Conservation (phyloP, 176 grass and related monocot species). For the Oryza nivara region DNA sequence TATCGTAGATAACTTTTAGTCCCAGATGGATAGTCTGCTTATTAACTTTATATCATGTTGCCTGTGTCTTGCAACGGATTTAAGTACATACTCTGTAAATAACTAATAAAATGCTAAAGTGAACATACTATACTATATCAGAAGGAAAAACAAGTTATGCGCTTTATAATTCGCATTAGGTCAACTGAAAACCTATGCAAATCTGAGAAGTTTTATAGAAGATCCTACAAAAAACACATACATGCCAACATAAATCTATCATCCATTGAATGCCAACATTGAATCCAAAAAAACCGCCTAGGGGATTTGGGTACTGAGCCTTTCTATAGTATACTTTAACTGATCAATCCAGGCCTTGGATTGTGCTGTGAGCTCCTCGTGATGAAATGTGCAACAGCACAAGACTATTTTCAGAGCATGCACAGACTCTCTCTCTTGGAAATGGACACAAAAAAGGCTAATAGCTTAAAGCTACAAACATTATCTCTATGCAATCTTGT, state of each 20-base stretch:
- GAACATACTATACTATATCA: background rate
- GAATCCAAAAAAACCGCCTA: background rate
- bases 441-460: background rate
- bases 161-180: background rate
- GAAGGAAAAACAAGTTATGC: background rate
- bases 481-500: slow-evolving; percentile 33
- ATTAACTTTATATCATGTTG: background rate
- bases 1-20: background rate
- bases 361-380: background rate
- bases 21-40: too few species aligned
- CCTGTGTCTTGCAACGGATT: background rate
- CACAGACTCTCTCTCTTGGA: background rate
- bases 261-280: background rate
- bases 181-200: background rate
- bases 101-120: background rate
- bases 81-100: background rate
- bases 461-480: slow-evolving; percentile 37
- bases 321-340: background rate
- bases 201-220: background rate
- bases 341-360: background rate
- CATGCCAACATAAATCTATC: background rate
- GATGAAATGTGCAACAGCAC: background rate
- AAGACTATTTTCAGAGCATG: background rate
- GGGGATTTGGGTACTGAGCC: background rate
- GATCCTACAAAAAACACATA: background rate